Evolutionary conservation across 2,329 filamentous ascomycete species (phyloP).

Genomic region (Arthrocladium fulminans): DNA sequence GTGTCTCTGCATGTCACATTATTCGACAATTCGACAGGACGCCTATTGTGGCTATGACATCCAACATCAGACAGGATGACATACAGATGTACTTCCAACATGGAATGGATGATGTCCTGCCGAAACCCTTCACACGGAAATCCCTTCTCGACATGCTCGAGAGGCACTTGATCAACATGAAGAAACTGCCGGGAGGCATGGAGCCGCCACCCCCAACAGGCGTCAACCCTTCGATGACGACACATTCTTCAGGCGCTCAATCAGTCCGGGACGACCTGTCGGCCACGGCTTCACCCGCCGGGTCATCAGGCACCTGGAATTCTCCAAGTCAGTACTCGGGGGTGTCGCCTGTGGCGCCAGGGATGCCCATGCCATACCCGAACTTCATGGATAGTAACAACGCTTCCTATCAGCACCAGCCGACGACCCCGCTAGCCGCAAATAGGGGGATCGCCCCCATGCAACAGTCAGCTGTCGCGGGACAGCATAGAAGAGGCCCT

Average conservation of each 20-base stretch:
- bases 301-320: slow-evolving; percentile 53
- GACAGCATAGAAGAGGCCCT: background rate
- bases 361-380: slow-evolving; percentile 34
- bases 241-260: slow-evolving; percentile 44
- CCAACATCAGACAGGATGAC: slow-evolving; percentile 92
- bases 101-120: slow-evolving; percentile 95
- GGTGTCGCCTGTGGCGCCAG: slow-evolving; percentile 48
- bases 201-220: slow-evolving; percentile 36
- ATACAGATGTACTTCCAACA: slow-evolving; percentile 96
- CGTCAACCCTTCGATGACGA: slow-evolving; percentile 8
- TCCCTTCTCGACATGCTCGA: slow-evolving; percentile 77
- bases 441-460: background rate
- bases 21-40: slow-evolving; percentile 78
- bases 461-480: background rate
- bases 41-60: slow-evolving; percentile 97
- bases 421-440: background rate
- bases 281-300: slow-evolving; percentile 52
- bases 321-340: slow-evolving; percentile 52
- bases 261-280: slow-evolving; percentile 56
- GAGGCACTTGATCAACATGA: slow-evolving; percentile 76
- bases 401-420: background rate
- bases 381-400: slow-evolving; percentile 7
- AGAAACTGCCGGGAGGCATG: slow-evolving; percentile 56
- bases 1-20: slow-evolving; percentile 85
- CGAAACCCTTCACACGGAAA: slow-evolving; percentile 90